Base-by-base conservation (phyloP, 169 alveolate species). In the Cryptosporidium felis region DNA sequence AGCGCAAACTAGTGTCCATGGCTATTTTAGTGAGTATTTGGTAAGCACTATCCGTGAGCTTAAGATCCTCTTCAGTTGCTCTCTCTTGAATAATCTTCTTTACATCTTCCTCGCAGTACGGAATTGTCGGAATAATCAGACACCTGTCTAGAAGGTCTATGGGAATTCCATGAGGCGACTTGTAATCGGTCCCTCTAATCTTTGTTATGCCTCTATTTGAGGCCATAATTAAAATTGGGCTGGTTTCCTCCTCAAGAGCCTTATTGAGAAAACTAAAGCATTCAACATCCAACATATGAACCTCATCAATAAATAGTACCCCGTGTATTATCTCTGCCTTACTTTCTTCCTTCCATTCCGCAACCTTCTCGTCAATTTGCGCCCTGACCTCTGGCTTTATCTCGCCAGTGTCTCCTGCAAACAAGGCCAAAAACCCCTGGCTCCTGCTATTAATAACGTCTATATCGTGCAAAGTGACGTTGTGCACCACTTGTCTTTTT, bases 371-470 rank as follows among this genome's bases (percentile, higher is more conserved):
- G 88, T 98, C 99, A 44, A 98, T 98, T 90, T 98, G 98, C 60
- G 96, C 99, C 80, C 99, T 95, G 34, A 98, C 96, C 92, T 97
- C 99, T 61, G 93, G 93, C 82, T 97, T 97, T 23, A 98, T 97
- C 92, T 98, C 99, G 30, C 99, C 99, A 36, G 99, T 97, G 89
- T 98, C 99, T 34, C 99, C 99, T 10, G 99, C 98, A 88, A 98
- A 98, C 30, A 98, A 92, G 4, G 99, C 99, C 61, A 97, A 88
- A 85, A 97, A 97, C 26, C 99, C 99, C 88, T 98, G 98, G 36
- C 97, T 85, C 90, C 97, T 89, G 51, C 98, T 94, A 91, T 98
- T 98, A 62, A 97, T 97, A 51, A 97, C 99, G 91, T 98, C 99
- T 28, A 98, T 95, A 82, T 98, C 99, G 81, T 98, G 99, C 74